Base-by-base conservation (phyloP, 805 yeast species). In the Clavispora vitiphila region DNA sequence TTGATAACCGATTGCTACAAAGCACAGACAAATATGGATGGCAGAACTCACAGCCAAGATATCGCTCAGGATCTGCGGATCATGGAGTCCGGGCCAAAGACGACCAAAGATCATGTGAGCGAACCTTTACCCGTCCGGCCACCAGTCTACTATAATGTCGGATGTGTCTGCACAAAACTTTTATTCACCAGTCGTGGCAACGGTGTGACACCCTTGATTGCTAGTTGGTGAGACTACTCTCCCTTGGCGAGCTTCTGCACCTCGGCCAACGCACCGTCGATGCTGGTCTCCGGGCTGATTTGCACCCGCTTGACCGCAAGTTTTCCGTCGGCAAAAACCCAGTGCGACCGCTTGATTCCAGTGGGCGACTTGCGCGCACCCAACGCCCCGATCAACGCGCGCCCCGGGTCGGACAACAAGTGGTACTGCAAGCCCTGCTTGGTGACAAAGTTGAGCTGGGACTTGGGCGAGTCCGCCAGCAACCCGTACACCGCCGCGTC, bases 341-440 rank as follows among this genome's bases (percentile, higher is more conserved):
- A 90, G 58, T 91, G 96, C n/a, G 96, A 86, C 58, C 99, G 78
- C 41, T 81, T 77, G 38, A 84, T 78, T 5, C 96, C 95, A 15
- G 71, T 63, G 24, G 95, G 88, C 1, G 71, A 56, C 68, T 90
- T 91, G 55, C 81, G 84, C 18, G 95, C 96, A 5, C 97, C 97
- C 47, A 93, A 69, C 2, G 72, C 60, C 0, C 80, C 82, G 52
- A 93, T 79, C 46, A 91, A 70, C 50, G 78, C 71, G 57, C 76
- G 79, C 34, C 74, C 54, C 2, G 96, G 88, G 60, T 91, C 99
- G 48, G 84, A 73, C 47, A 93, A 67, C 53, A 91, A 71, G 42
- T 79, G 80, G 55, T 80, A 93, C 41, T 83, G 83, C 58, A 90
- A 75, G 5, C 71, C 69, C 48, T 86, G 90, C 58, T 87, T 90